Conservation (phyloP, 306 rosid genomes). For the Castanea mollissima region DNA sequence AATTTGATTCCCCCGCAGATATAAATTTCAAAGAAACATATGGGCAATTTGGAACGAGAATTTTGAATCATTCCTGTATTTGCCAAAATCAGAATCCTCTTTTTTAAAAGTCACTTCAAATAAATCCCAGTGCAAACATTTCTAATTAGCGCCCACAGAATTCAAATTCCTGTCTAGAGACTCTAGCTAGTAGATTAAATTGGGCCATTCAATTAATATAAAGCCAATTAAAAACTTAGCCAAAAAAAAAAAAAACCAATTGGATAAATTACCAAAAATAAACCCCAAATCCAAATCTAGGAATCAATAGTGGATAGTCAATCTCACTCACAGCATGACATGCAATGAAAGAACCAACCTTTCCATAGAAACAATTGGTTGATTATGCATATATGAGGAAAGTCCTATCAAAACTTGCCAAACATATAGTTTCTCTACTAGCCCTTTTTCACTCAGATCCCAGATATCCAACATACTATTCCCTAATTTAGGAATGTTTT, state of each 20-base stretch:
- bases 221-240: neutral
- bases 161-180: neutral
- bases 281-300: neutral
- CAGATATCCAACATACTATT: neutral
- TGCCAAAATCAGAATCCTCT: neutral
- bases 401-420: constrained; percentile 10
- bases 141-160: neutral
- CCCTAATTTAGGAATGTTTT: neutral
- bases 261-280: neutral
- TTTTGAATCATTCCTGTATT: neutral
- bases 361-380: neutral
- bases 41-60: neutral
- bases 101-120: neutral
- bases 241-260: neutral
- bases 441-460: neutral
- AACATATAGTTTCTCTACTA: neutral
- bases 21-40: neutral
- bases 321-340: neutral
- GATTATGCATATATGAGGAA: neutral
- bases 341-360: neutral
- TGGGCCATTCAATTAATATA: neutral
- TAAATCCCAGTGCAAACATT: neutral
- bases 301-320: neutral
- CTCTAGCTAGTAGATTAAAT: neutral
- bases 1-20: neutral